Evolutionary conservation across 2,329 filamentous ascomycete species (phyloP).

Genomic region (Aphanoascus verrucosus): DNA sequence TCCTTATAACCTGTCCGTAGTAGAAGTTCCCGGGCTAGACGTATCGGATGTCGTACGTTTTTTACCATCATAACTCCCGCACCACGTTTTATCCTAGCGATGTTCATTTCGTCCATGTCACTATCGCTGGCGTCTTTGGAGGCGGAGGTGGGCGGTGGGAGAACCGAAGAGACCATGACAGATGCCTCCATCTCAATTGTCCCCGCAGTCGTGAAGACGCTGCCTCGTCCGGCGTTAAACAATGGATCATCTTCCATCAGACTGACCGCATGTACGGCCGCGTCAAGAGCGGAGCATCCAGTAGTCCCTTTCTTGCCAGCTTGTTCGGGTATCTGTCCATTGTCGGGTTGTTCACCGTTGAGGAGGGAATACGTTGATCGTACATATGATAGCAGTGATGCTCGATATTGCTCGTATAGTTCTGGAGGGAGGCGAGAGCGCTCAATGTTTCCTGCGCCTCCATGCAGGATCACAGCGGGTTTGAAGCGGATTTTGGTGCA

Average conservation of each 20-base stretch:
- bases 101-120: conserved; percentile 18
- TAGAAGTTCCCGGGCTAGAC: conserved; percentile 60
- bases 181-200: conserved; percentile 77
- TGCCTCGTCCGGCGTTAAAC: conserved; percentile 75
- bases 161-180: conserved; percentile 61
- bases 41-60: conserved; percentile 68
- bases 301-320: background rate
- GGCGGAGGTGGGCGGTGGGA: background rate
- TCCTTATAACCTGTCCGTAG: conserved; percentile 43
- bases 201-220: conserved; percentile 75
- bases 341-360: conserved; percentile 10
- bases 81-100: conserved; percentile 60
- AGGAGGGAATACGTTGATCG: conserved; percentile 36
- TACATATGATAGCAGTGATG: conserved; percentile 53
- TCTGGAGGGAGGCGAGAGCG: conserved; percentile 49
- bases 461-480: conserved; percentile 59
- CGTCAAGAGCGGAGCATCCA: conserved; percentile 54
- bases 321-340: background rate
- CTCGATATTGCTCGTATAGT: conserved; percentile 49
- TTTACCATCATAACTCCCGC: conserved; percentile 65
- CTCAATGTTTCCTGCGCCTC: conserved; percentile 60
- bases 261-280: conserved; percentile 62
- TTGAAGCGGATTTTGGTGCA: conserved; percentile 22
- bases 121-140: conserved; percentile 5
- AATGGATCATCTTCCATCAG: conserved; percentile 68